Evolutionary conservation across 2,329 filamentous ascomycete genomes (phyloP).

Genomic region (Penicillium sclerotiorum): DNA sequence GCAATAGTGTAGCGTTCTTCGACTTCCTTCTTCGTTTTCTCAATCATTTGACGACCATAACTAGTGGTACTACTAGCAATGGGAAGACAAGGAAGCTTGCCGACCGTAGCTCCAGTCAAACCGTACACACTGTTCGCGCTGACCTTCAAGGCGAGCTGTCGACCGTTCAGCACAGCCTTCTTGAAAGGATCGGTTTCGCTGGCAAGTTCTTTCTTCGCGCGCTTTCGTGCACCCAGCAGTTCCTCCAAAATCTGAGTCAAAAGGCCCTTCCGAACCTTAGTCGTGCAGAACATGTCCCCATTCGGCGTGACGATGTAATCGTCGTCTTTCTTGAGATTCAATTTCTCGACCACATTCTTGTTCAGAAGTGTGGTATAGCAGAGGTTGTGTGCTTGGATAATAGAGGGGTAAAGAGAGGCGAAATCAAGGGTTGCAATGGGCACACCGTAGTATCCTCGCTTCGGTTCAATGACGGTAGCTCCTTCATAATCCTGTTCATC

Average conservation of each 20-base stretch:
- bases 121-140: constrained; percentile 98
- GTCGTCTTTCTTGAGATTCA: constrained; percentile 78
- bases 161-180: constrained; percentile 95
- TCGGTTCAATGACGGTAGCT: constrained; percentile 95
- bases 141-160: constrained; percentile 92
- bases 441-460: constrained; percentile 89
- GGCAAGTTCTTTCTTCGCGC: constrained; percentile 87
- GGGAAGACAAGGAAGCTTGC: constrained; percentile 89
- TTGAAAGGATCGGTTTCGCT: constrained; percentile 94
- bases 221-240: constrained; percentile 85
- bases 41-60: constrained; percentile 98
- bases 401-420: constrained; percentile 95
- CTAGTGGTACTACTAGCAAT: constrained; percentile 97
- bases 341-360: constrained; percentile 73
- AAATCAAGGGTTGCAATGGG: constrained; percentile 98
- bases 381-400: constrained; percentile 97
- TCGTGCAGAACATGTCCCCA: constrained; percentile 87
- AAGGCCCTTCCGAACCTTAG: constrained; percentile 86
- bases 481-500: constrained; percentile 92
- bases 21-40: constrained; percentile 95
- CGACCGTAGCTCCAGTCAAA: constrained; percentile 91
- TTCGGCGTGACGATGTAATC: constrained; percentile 98
- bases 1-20: constrained; percentile 86
- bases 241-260: constrained; percentile 96
- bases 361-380: constrained; percentile 95